These are phyloP conservation scores for Uronychia binucleata DNA, from an alignment of 73 alveolate genomes.

Conservation along the genomic window DNA sequence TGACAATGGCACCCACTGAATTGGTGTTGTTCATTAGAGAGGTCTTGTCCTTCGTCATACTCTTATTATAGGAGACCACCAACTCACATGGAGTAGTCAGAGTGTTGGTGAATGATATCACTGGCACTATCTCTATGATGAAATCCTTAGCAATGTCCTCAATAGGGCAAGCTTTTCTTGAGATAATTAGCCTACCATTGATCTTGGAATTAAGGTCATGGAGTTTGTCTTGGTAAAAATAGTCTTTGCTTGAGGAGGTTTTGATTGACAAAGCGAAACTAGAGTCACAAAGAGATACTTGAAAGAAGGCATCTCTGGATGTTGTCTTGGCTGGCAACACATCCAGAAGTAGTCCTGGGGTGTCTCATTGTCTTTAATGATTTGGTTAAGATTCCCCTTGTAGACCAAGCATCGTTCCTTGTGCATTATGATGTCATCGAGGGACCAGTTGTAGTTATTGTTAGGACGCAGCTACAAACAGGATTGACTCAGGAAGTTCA, in stretches of 20 bases:
- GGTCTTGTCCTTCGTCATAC: neutral
- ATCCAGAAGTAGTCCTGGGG: neutral
- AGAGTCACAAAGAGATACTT: neutral
- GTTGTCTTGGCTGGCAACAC: neutral
- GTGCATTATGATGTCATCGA: neutral
- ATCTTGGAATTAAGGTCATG: neutral
- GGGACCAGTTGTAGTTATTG: neutral
- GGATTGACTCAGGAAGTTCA: neutral
- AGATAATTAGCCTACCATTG: neutral
- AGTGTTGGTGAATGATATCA: neutral
- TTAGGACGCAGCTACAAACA: neutral
- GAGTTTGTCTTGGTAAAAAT: neutral
- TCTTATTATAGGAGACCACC: neutral
- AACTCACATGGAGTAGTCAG: neutral
- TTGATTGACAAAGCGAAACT: neutral
- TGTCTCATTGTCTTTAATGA: no score
- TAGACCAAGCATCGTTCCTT: neutral
- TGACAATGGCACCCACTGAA: neutral
- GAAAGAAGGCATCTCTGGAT: neutral
- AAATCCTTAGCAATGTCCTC: neutral
- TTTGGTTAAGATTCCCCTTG: neutral
- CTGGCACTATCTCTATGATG: neutral
- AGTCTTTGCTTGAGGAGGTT: neutral
- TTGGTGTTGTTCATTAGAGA: no score
- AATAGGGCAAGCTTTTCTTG: neutral